Percentiles rank a stretch among this genome's conserved stretches.
These are phyloP conservation scores for Cercospora sojina DNA, from an alignment of 2,329 filamentous ascomycete genomes.

Conservation along the genomic window DNA sequence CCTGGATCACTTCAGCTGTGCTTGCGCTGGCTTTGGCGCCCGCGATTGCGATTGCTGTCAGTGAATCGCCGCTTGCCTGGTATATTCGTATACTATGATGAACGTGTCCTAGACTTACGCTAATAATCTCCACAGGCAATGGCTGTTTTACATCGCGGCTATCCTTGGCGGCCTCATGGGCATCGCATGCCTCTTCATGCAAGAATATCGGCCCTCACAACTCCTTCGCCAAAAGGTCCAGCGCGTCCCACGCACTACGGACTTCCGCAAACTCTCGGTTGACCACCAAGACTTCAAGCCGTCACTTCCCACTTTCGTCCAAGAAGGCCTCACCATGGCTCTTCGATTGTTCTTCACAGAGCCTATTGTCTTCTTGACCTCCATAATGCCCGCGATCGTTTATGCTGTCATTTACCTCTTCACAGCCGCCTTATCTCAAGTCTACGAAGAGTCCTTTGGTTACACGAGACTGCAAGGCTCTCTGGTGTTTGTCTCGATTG, in stretches of 20 bases:
- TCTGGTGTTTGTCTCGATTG: slow-evolving; percentile 51
- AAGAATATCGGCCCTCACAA: slow-evolving; percentile 47
- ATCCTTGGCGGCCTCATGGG: slow-evolving; percentile 41
- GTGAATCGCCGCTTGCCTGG: slow-evolving; percentile 22
- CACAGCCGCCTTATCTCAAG: slow-evolving; percentile 35
- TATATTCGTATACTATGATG: not conserved
- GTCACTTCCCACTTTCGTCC: slow-evolving; percentile 39
- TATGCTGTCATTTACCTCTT: slow-evolving; percentile 48
- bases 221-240: slow-evolving; percentile 41
- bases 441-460: slow-evolving; percentile 39
- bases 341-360: slow-evolving; percentile 48
- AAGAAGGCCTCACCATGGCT: slow-evolving; percentile 30
- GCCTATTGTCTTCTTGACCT: slow-evolving; percentile 47
- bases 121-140: slow-evolving; percentile 38
- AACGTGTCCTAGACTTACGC: not conserved
- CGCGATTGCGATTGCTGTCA: slow-evolving; percentile 40
- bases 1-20: slow-evolving; percentile 47
- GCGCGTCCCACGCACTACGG: slow-evolving; percentile 32
- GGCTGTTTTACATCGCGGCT: slow-evolving; percentile 48
- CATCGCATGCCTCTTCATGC: slow-evolving; percentile 41
- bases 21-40: slow-evolving; percentile 48
- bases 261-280: slow-evolving; percentile 30
- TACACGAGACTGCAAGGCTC: slow-evolving; percentile 47
- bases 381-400: slow-evolving; percentile 46
- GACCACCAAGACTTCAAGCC: slow-evolving; percentile 43